Base-by-base conservation (phyloP, 2,329 filamentous ascomycete species). In the Colletotrichum gloeosporioides region DNA sequence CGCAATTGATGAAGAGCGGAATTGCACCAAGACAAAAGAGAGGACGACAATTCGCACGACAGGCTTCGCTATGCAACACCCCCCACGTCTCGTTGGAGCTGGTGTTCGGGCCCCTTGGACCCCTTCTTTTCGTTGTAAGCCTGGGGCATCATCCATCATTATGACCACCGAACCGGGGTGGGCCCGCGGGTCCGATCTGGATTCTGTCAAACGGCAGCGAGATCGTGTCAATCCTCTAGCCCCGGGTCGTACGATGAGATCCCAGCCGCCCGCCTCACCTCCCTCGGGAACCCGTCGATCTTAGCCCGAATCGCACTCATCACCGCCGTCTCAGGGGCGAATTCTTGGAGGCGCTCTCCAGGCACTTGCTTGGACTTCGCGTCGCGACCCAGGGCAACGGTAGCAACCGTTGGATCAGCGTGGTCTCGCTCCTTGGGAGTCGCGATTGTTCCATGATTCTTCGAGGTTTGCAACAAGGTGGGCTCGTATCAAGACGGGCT, bases 141-240 rank as follows among this genome's bases (percentile, higher is more conserved):
- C 22, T 22, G 22, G 53, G 3, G 22, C 22, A 8, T 15, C 16
- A 8, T 15, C 16, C 59, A 62, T 62, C 59, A 62, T 59, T 29
- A 49, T 72, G 72, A 55, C 44, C 16, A 49, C 53, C 27, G 27
- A 12, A 22, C 13, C 16, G 59, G 32, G 57, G 34, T 39, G 22
- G 13, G 13, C 25, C 18, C n/a, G n/a, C 29, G 44, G 68, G 62
- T 61, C 59, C 71, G 75, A 78, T 78, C 75, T 64, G 64, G 27
- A 64, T 72, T 74, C 62, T 71, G 61, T 75, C 75, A 57, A 67
- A 62, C 71, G 18, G 18, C 68, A 62, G 64, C 27, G 49, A 77
- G 74, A 75, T 78, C 77, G 68, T 69, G 36, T 69, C 63, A 69
- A 22, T 34, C 34, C 49, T 32, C 57, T 32, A n/a, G n/a, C 39